Base-by-base conservation (phyloP, 192 early-diverging fungal genomes). In the Coemansia sp. region DNA sequence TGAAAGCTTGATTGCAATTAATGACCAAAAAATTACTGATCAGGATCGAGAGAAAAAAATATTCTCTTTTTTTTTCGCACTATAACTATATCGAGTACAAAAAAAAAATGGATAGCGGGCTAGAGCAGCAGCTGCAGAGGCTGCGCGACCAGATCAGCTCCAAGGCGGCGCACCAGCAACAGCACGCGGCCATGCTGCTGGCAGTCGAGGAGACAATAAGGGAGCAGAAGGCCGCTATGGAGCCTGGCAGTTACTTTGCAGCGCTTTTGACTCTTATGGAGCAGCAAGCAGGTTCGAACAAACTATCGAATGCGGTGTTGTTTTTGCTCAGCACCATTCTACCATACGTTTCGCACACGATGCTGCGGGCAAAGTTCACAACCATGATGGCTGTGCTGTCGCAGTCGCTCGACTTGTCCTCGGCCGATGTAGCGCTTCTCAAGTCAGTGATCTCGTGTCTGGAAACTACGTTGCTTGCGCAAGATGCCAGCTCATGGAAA, bases 221-320 rank as follows among this genome's bases (percentile, higher is more conserved):
- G 17, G 94, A 97, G 64, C 86, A 93, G 62, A 64, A 79, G 34
- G 81, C 80, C 12, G 53, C 78, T 26, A 75, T 84, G 30, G 83
- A 81, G 30, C 88, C 94, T 5, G 81, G 89, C 21, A 88, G 91
- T 18, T 97, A 97, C 69, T 96, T 96, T 85, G 91, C 87, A 12
- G 86, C 90, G 18, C 75, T 97, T 51, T 70, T 86, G 64, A 86
- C 85, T n/a, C 76, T 90, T 15, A 56, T 89, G 54, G 82, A 87
- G 65, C 83, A 89, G 66, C 84, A 84, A 45, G 38, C 73, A 5
- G 61, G 78, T 37, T 67, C 83, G 69, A 36, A 62, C 80, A 50
- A 80, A 63, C 52, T 80, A 56, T 63, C 84, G 64, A 63, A 76
- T 32, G 80, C 92, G 7, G 78, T 88, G n/a, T 80, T 89, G 15